phyloP scores from a whole-genome alignment of 2,329 filamentous ascomycete genomes.

The Aspergillus spinulosporus region DNA sequence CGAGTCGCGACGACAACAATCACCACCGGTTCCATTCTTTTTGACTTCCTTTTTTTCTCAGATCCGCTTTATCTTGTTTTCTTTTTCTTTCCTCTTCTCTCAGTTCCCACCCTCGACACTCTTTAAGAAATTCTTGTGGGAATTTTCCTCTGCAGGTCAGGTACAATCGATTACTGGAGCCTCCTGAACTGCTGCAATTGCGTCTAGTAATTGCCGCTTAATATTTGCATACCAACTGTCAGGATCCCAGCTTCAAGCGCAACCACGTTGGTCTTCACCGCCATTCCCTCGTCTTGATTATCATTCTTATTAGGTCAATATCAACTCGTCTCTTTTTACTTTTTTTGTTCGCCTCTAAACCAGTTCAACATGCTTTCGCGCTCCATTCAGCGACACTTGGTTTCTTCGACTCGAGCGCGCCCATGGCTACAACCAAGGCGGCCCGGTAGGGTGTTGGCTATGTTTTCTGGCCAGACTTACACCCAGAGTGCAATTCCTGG shows the following conservation, averaged over 20 bases:
- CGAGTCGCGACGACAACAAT: conserved; percentile 7
- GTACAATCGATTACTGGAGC: conserved; percentile 3
- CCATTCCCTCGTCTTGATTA: neutral
- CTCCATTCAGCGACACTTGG: conserved; percentile 25
- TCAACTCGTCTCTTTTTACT: neutral
- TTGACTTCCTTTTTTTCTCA: conserved; percentile 7
- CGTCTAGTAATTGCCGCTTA: neutral
- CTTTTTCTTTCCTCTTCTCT: conserved; percentile 9
- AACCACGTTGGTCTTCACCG: neutral
- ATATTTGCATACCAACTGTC: conserved; percentile 1
- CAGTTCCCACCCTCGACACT: conserved; percentile 19
- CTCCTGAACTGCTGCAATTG: conserved; percentile 10
- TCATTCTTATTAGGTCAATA: conserved; percentile 1
- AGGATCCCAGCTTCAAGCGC: conserved; percentile 1
- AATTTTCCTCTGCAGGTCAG: conserved; percentile 1
- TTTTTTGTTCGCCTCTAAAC: neutral
- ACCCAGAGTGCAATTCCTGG: conserved; percentile 25
- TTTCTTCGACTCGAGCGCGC: conserved; percentile 22
- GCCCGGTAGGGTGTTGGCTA: conserved; percentile 14
- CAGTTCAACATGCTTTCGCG: conserved; percentile 24
- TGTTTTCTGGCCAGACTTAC: conserved; percentile 26
- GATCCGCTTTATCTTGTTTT: conserved; percentile 9
- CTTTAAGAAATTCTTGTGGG: conserved; percentile 18
- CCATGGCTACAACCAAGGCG: conserved; percentile 19
- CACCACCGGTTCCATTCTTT: conserved; percentile 4